phyloP scores from a whole-genome alignment of 768 basidiomycete species.

The Tephrocybe sp. region DNA sequence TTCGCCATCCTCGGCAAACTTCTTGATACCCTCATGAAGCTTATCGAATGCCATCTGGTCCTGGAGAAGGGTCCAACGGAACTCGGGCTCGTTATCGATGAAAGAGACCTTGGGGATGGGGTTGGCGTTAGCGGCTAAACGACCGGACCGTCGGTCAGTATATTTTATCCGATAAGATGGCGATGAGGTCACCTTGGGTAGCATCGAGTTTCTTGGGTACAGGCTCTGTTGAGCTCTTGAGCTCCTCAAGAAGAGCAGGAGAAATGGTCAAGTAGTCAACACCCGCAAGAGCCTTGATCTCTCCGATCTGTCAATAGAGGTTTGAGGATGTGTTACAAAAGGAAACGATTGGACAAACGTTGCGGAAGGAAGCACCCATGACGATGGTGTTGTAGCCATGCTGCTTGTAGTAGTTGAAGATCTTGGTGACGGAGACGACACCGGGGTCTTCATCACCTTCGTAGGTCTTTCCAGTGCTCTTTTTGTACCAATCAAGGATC shows the following conservation, averaged over 20 bases:
- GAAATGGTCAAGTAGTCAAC: conserved; percentile 98
- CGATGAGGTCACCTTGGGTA: conserved; percentile 44
- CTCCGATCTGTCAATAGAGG: conserved; percentile 55
- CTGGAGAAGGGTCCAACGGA: conserved; percentile 91
- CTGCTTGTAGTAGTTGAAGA: conserved; percentile 99
- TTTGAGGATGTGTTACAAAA: background rate
- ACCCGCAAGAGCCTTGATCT: conserved; percentile 93
- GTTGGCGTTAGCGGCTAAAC: conserved; percentile 49
- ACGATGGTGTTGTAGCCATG: conserved; percentile 98
- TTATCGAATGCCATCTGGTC: conserved; percentile 98
- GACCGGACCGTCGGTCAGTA: background rate
- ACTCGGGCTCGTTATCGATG: conserved; percentile 92
- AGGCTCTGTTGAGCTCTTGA: conserved; percentile 72
- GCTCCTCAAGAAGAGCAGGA: conserved; percentile 86
- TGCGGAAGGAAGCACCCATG: conserved; percentile 99
- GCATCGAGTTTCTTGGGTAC: conserved; percentile 88
- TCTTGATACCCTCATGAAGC: conserved; percentile 96
- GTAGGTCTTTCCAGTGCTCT: conserved; percentile 81
- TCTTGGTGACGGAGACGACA: conserved; percentile 92
- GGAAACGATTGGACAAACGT: conserved; percentile 60
- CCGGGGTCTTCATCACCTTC: conserved; percentile 93
- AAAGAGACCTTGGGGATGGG: conserved; percentile 77
- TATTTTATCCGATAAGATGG: conserved; percentile 1
- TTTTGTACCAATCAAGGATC: conserved; percentile 99
- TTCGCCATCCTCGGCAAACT: conserved; percentile 94